Evolutionary conservation across 2,329 filamentous ascomycete genomes (phyloP), one percentile per base, ranked within the genome.

Genomic region (Phaeosphaeria sp.): DNA sequence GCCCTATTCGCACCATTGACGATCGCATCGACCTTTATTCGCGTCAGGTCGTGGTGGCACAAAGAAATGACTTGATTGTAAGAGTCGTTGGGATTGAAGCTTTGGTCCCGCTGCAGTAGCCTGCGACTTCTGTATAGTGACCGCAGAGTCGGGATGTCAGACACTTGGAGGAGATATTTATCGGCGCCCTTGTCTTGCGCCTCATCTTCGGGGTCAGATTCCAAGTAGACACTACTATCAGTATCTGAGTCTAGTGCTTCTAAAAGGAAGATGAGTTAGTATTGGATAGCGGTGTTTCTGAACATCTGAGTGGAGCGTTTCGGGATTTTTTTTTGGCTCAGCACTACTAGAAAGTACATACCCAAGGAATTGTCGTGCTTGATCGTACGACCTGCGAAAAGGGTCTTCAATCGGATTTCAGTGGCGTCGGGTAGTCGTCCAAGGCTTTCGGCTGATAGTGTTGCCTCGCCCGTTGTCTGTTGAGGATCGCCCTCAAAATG

Each of bases 21-120:
- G 20, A 77, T 76, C 11, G 73, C 73, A 43, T 75, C 74, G 0
- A 75, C 73, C 22, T 67, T 64, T 3, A 77, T 30, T n/a, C 61
- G 64, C 0, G 72, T 76, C 6, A 77, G 50, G 27, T 77, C 71
- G 47, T 73, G 61, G 43, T 62, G 63, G 39, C 68, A 68, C 39
- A 76, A 69, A 1, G 70, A 73, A 17, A 77, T 64, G 6, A 70
- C 59, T 18, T 60, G 60, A 11, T 77, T 77, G 59, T 74, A 71
- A 1, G 54, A 22, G 55, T 72, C 68, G 21, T 72, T 74, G 2
- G 72, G 68, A 10, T 62, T 59, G 27, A 68, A 73, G 47, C 65
- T 74, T 46, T 69, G 72, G 46, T 71, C 69, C 13, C 61, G 56
- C 21, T 68, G 71, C 23, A 66, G 36, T 1, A 75, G 51, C 52